Evolutionary conservation across 352 stramenopile species (phyloP), one percentile per base, ranked within the genome.

Genomic region (Poterioochromonas sp.): DNA sequence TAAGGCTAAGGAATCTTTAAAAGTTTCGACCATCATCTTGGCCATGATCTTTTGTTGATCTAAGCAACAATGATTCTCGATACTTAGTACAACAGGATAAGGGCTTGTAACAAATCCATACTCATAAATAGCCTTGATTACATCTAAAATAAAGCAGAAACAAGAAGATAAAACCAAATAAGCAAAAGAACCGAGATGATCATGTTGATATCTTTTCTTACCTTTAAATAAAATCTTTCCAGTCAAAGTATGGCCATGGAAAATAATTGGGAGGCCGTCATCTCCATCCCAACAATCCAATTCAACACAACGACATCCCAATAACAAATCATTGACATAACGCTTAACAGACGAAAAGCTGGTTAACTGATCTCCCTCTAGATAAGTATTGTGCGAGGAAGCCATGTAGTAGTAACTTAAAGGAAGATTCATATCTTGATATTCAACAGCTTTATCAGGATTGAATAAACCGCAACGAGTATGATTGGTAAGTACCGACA

Each of bases 321-420:
- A 83, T 62, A 89, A 87, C 65, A 94, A 84, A 39, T 88, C 88
- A 79, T 90, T 89, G 35, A 90, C 89, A 80, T 92, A 92, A 86
- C 90, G 89, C 58, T 93, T 85, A 0, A 91, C 88, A 68, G 85
- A 89, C 39, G 85, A 90, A 41, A 84, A 76, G 12, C 83, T 88
- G 43, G 80, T 89, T 5, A 94, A 82, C 81, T 95, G 90, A 84
- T 95, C 88, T 47, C 90, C 89, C 63, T 90, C 89, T 39, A 95
- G 82, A 79, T 96, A 96, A 0, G 90, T 94, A 81, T 96, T 96
- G 83, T 96, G 91, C 40, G 82, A 88, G 5, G 86, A 90, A 58
- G 90, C 89, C 58, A 94, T 92, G 82, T 85, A 95, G 83, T 95
- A 96, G 83, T 93, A 85, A 29, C 83, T 90, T 40, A 96, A 79